Evolutionary conservation across 805 yeast species (phyloP).

Genomic region (Monosporozyma servazzii): DNA sequence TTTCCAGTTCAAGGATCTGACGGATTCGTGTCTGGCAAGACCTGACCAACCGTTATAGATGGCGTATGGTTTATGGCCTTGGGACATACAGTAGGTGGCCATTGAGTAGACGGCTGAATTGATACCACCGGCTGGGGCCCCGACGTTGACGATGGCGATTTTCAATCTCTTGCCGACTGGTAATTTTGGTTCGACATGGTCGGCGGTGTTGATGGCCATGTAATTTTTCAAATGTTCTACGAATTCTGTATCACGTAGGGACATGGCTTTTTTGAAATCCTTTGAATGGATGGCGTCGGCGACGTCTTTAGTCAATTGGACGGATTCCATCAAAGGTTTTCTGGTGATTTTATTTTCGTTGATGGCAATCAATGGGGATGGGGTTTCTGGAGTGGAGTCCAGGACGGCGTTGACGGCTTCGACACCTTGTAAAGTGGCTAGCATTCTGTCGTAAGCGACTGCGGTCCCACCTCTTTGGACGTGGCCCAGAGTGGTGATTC

Average conservation of each 20-base stretch:
- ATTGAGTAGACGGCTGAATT: constrained; percentile 71
- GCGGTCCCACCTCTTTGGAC: constrained; percentile 82
- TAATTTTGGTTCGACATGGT: constrained; percentile 53
- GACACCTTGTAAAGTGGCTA: constrained; percentile 75
- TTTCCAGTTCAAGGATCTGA: constrained; percentile 54
- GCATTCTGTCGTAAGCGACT: constrained; percentile 59
- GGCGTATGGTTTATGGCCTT: constrained; percentile 64
- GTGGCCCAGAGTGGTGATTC: constrained; percentile 71
- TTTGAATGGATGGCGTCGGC: constrained; percentile 58
- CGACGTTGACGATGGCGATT: constrained; percentile 65
- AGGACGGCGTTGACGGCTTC: constrained; percentile 72
- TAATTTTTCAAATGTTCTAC: constrained; percentile 54
- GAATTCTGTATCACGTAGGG: constrained; percentile 62
- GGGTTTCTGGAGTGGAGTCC: constrained; percentile 58
- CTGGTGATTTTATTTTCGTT: constrained; percentile 62
- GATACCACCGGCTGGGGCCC: constrained; percentile 75
- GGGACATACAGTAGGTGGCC: constrained; percentile 64
- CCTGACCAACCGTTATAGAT: constrained; percentile 72
- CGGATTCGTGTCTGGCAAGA: constrained; percentile 51
- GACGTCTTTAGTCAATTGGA: constrained; percentile 57
- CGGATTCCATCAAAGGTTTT: constrained; percentile 65
- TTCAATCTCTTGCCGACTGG: constrained; percentile 46
- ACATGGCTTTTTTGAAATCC: constrained; percentile 62
- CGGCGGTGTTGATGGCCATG: constrained; percentile 58
- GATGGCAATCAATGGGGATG: constrained; percentile 71